These are phyloP conservation scores for Fraxinus anomala DNA, from an alignment of 257 asterid genomes.

Conservation along the genomic window DNA sequence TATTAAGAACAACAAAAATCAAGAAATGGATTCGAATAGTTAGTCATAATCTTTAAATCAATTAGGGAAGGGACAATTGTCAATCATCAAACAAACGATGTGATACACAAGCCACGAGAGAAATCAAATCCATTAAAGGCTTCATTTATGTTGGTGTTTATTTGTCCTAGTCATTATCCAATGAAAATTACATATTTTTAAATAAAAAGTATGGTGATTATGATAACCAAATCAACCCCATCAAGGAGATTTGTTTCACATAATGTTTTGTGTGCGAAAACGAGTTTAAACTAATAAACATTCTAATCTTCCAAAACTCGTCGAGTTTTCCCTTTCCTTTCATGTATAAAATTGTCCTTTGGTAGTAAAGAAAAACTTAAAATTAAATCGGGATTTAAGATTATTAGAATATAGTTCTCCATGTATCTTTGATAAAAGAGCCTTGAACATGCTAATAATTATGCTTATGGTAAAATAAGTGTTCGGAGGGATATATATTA, in stretches of 20 bases:
- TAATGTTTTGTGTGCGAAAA: neutral
- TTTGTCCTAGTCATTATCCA: neutral
- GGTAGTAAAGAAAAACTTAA: neutral
- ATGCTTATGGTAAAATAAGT: neutral
- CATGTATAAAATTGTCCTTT: neutral
- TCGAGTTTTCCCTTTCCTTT: neutral
- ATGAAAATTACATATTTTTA: neutral
- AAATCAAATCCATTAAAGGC: neutral
- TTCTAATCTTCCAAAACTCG: neutral
- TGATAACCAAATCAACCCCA: neutral
- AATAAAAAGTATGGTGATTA: neutral
- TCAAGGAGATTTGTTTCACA: neutral
- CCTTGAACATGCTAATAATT: neutral
- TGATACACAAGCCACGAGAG: neutral
- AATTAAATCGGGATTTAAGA: neutral
- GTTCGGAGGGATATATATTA: neutral
- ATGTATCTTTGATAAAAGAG: neutral
- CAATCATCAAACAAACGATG: neutral
- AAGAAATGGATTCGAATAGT: neutral
- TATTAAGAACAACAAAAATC: conserved; percentile 4
- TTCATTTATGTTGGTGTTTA: neutral
- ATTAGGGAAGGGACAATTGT: neutral
- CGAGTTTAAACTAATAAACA: neutral
- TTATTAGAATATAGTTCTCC: neutral
- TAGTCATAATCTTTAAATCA: neutral